phyloP scores from a whole-genome alignment of 805 yeast species.

The Hanseniaspora nectarophila region DNA sequence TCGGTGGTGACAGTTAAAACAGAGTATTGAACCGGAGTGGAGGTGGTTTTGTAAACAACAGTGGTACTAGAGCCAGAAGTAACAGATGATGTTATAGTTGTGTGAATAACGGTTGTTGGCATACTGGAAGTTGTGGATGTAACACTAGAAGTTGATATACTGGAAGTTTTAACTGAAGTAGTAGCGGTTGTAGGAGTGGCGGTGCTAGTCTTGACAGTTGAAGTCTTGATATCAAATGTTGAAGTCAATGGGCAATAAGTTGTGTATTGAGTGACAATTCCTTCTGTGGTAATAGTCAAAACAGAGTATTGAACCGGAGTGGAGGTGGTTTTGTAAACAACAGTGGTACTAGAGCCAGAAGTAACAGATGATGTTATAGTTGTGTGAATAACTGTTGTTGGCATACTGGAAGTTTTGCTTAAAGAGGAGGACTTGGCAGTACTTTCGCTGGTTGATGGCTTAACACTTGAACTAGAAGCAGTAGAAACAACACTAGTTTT shows the following conservation, averaged over 20 bases:
- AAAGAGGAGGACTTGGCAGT: not conserved
- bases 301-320: constrained; percentile 18
- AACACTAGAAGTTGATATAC: not conserved
- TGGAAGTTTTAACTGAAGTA: not conserved
- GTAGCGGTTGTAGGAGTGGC: not conserved
- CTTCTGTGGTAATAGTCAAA: constrained; percentile 22
- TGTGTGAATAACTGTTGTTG: not conserved
- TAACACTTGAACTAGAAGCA: not conserved
- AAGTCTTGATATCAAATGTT: not conserved
- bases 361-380: not conserved
- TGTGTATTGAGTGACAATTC: constrained; percentile 23
- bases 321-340: constrained; percentile 15
- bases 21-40: constrained; percentile 17
- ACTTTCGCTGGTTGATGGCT: not conserved
- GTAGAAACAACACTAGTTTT: not conserved
- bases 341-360: not conserved
- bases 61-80: not conserved
- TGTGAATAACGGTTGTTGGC: not conserved
- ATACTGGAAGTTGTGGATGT: too few relatives aligned
- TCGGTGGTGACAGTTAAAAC: constrained; percentile 22
- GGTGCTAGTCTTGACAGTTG: constrained; percentile 12
- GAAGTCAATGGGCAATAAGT: constrained; percentile 23
- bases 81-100: not conserved
- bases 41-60: constrained; percentile 15
- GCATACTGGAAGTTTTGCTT: not conserved